These are phyloP conservation scores for Teunomyces barrocoloradensis DNA, from an alignment of 805 yeast genomes.

Conservation along the genomic window DNA sequence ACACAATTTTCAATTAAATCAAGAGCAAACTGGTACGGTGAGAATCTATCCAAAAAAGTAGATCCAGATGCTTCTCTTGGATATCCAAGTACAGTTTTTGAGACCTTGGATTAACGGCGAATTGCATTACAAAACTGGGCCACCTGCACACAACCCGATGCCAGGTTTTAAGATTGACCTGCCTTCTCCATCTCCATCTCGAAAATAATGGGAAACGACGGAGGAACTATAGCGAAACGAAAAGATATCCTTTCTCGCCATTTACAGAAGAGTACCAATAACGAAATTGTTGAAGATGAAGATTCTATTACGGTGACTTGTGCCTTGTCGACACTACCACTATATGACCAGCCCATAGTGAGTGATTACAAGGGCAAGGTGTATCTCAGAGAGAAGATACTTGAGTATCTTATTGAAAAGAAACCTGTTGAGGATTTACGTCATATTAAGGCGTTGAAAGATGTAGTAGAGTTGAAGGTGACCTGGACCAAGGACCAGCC, in stretches of 20 bases:
- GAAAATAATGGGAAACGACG: slow-evolving; percentile 49
- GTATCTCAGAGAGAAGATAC: slow-evolving; percentile 59
- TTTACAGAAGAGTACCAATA: slow-evolving; percentile 12
- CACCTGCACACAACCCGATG: not conserved
- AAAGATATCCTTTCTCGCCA: slow-evolving; percentile 44
- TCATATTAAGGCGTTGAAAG: slow-evolving; percentile 24
- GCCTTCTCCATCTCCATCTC: too few species aligned
- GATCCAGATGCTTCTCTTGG: too few species aligned
- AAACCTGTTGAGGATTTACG: slow-evolving; percentile 12
- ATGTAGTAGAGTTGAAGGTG: slow-evolving; percentile 23
- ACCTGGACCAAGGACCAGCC: slow-evolving; percentile 15
- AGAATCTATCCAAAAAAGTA: too few species aligned
- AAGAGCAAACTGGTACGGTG: too few species aligned
- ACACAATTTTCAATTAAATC: too few species aligned
- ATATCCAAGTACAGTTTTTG: too few species aligned
- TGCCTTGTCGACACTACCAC: slow-evolving; percentile 38
- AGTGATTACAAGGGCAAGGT: slow-evolving; percentile 68
- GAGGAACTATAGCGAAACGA: slow-evolving; percentile 67
- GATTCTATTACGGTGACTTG: slow-evolving; percentile 47
- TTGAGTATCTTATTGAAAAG: slow-evolving; percentile 52
- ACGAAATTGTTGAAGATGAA: slow-evolving; percentile 14
- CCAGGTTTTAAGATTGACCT: not conserved
- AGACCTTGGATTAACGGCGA: too few species aligned
- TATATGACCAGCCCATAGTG: slow-evolving; percentile 51
- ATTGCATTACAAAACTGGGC: too few species aligned